Conservation (phyloP, 345 rosid species). For the Moringa oleifera region DNA sequence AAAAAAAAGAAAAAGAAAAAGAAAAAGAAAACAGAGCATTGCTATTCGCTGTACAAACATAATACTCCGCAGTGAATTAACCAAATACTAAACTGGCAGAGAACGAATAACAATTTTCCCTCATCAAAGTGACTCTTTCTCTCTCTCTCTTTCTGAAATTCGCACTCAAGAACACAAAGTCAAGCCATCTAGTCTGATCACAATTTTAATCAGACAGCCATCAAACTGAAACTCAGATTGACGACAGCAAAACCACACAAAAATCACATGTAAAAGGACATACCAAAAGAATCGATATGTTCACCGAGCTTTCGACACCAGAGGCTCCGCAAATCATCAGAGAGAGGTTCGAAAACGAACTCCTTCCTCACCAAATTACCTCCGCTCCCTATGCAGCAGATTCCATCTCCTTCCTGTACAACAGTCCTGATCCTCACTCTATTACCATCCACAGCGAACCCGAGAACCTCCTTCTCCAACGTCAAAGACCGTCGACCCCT, state of each 20-base stretch:
- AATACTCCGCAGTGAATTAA: too few species aligned
- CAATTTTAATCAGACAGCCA: too few species aligned
- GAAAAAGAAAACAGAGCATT: too few species aligned
- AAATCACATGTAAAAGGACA: background rate
- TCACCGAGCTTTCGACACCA: conserved; percentile 64
- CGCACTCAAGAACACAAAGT: too few species aligned
- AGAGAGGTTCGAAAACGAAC: conserved; percentile 62
- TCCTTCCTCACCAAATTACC: conserved; percentile 58
- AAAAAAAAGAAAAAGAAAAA: too few species aligned
- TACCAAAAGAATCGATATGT: conserved; percentile 62
- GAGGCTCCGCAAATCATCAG: conserved; percentile 44
- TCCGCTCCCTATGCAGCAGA: conserved; percentile 41
- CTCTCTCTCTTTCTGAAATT: too few species aligned
- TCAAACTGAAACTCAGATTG: too few species aligned
- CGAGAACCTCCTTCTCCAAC: conserved; percentile 57
- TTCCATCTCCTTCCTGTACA: conserved; percentile 30
- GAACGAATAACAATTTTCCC: too few species aligned
- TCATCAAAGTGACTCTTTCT: too few species aligned
- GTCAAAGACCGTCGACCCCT: conserved; percentile 34
- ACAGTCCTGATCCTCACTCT: conserved; percentile 47
- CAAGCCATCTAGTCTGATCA: too few species aligned
- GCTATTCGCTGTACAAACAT: too few species aligned
- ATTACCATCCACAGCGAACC: conserved; percentile 52
- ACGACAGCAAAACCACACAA: background rate
- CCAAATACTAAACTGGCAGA: too few species aligned